Conservation (phyloP, 495 filamentous ascomycete species). For the Aeminium ludgeri region DNA sequence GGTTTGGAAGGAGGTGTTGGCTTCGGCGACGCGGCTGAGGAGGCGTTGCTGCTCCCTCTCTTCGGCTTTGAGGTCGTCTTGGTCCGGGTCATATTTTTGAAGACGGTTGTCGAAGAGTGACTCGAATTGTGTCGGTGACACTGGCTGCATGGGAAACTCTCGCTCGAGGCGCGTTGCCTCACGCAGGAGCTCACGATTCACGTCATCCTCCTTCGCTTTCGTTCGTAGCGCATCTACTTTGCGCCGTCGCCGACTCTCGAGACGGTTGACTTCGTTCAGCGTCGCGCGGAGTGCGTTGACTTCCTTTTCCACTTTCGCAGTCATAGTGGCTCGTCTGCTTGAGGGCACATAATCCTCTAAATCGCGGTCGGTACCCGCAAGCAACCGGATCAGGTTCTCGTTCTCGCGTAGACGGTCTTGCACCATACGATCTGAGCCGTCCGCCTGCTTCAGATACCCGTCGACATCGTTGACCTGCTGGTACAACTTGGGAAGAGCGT, state of each 20-base stretch:
- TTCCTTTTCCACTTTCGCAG: constrained; percentile 62
- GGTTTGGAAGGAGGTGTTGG: constrained; percentile 60
- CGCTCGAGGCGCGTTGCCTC: constrained; percentile 77
- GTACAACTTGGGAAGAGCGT: constrained; percentile 59
- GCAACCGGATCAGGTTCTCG: constrained; percentile 52
- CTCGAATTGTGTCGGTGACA: constrained; percentile 80
- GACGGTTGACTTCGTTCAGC: constrained; percentile 64
- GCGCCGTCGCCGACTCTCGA: constrained; percentile 60
- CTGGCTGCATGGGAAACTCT: constrained; percentile 62
- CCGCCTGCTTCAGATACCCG: constrained; percentile 74
- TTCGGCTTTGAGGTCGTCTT: constrained; percentile 53
- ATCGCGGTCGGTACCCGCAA: constrained; percentile 60
- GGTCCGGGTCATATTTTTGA: constrained; percentile 59
- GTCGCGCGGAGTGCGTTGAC: constrained; percentile 53
- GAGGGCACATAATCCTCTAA: constrained; percentile 81
- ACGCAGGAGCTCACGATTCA: constrained; percentile 59
- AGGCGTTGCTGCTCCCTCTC: constrained; percentile 59
- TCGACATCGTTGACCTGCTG: constrained; percentile 60
- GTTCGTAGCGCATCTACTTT: constrained; percentile 59
- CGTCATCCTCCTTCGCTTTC: constrained; percentile 74
- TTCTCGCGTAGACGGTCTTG: constrained; percentile 60
- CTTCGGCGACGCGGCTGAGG: constrained; percentile 45
- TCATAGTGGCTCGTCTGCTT: constrained; percentile 57
- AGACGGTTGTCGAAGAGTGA: constrained; percentile 74
- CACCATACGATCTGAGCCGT: constrained; percentile 66